These are phyloP conservation scores for Diaporthe eres DNA, from an alignment of 2,329 filamentous ascomycete species.

Conservation along the genomic window DNA sequence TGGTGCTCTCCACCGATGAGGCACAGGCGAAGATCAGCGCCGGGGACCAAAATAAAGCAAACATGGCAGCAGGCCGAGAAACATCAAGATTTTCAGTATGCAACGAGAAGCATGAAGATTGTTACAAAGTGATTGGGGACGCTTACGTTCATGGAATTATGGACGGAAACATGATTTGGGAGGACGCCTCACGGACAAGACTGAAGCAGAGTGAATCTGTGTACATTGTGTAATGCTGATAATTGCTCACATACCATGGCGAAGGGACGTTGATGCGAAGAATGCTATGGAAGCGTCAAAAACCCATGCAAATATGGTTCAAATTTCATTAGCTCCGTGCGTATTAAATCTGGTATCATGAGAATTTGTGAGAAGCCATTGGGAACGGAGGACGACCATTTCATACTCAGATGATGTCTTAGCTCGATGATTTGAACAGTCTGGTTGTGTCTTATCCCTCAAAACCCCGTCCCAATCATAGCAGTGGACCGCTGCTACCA, in stretches of 20 bases:
- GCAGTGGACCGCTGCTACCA: neutral
- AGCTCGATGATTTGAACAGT: neutral
- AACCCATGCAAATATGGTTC: too few species aligned
- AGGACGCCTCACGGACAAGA: neutral
- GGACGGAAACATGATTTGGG: conserved; percentile 21
- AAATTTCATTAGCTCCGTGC: too few species aligned
- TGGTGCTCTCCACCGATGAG: conserved; percentile 3
- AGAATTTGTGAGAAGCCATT: too few species aligned
- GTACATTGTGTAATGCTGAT: neutral
- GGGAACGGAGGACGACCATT: neutral
- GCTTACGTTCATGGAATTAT: conserved; percentile 14
- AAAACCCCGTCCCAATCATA: neutral
- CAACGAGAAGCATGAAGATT: neutral
- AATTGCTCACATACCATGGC: rapidly evolving
- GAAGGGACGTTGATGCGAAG: neutral
- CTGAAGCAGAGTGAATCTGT: neutral
- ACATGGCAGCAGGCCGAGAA: neutral
- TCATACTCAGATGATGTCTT: neutral
- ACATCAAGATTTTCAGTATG: neutral
- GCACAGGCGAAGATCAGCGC: neutral
- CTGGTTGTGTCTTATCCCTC: neutral
- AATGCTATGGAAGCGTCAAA: neutral
- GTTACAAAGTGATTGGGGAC: conserved; percentile 22
- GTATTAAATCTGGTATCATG: neutral
- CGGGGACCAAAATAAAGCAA: neutral